These are phyloP conservation scores for Ceriops zippeliana DNA, from an alignment of 345 rosid genomes.

Conservation along the genomic window DNA sequence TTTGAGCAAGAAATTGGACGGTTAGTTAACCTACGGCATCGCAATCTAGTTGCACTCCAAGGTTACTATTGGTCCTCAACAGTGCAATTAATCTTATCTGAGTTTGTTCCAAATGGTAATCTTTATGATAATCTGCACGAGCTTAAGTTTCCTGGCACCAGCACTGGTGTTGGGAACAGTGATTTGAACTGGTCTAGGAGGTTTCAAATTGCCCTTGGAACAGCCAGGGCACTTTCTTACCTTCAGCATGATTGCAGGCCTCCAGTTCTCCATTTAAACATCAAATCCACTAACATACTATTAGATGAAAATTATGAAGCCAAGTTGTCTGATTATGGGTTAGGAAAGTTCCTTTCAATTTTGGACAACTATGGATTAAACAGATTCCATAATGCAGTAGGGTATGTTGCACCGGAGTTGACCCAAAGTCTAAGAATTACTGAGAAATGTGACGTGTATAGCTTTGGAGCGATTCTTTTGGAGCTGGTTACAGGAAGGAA, in stretches of 20 bases:
- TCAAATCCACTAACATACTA: constrained; percentile 85
- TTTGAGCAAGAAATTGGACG: constrained; percentile 85
- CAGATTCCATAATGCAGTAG: constrained; percentile 81
- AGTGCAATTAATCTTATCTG: constrained; percentile 77
- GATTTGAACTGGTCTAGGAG: constrained; percentile 78
- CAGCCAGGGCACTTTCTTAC: constrained; percentile 81
- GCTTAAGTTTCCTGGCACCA: constrained; percentile 50
- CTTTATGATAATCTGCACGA: constrained; percentile 76
- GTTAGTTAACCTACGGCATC: constrained; percentile 67
- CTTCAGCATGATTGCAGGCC: constrained; percentile 93
- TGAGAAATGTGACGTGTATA: constrained; percentile 88
- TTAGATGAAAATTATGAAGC: constrained; percentile 69
- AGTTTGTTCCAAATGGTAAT: constrained; percentile 67
- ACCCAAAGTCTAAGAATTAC: constrained; percentile 71
- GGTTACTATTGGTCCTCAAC: constrained; percentile 89
- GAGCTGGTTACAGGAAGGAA: constrained; percentile 90
- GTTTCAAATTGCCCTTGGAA: constrained; percentile 81
- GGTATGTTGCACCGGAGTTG: constrained; percentile 96
- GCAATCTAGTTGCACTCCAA: constrained; percentile 71
- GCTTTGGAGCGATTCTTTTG: constrained; percentile 85
- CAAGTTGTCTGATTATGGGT: constrained; percentile 81
- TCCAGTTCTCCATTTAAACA: constrained; percentile 82
- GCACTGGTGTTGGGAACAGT: constrained; percentile 55
- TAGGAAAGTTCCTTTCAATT: constrained; percentile 77
- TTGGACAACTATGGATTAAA: constrained; percentile 69